Evolutionary conservation across 2,329 filamentous ascomycete species (phyloP).

Genomic region (Coniochaeta sp.): DNA sequence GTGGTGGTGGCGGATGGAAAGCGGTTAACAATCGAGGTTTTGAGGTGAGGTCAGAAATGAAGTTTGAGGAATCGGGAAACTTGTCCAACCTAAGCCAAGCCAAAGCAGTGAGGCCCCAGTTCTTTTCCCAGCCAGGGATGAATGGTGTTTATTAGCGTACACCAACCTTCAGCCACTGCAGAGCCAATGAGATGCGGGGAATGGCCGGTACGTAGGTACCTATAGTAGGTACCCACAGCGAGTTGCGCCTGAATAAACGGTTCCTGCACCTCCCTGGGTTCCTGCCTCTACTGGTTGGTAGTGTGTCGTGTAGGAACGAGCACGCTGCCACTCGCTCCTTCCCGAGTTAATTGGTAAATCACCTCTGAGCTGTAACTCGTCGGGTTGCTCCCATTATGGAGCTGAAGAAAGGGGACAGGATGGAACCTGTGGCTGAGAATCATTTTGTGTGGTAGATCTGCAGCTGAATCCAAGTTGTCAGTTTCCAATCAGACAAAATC

Average conservation of each 20-base stretch:
- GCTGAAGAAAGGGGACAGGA: not conserved
- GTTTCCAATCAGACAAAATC: too few relatives aligned
- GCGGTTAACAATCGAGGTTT: not conserved
- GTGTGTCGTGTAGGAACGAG: too few relatives aligned
- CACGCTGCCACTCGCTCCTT: not conserved
- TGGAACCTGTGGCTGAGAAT: not conserved
- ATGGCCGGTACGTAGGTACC: not conserved
- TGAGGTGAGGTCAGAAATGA: conserved; percentile 2
- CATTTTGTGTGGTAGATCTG: not conserved
- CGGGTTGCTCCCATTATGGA: not conserved
- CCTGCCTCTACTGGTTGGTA: not conserved
- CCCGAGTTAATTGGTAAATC: not conserved
- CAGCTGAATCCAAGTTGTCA: not conserved
- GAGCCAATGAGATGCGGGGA: not conserved
- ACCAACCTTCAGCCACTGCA: not conserved
- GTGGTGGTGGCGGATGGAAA: not conserved
- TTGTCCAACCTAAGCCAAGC: conserved; percentile 2
- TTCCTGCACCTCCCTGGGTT: not conserved
- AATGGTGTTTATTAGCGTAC: not conserved
- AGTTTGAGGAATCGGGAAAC: conserved; percentile 1
- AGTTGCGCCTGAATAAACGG: not conserved
- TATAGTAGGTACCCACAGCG: not conserved
- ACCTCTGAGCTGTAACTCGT: not conserved
- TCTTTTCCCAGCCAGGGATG: conserved; percentile 1
- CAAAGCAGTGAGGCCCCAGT: not conserved